Evolutionary conservation across 805 yeast genomes (phyloP), one percentile per base, ranked within the genome.

Genomic region (Allodekkera sacchari): DNA sequence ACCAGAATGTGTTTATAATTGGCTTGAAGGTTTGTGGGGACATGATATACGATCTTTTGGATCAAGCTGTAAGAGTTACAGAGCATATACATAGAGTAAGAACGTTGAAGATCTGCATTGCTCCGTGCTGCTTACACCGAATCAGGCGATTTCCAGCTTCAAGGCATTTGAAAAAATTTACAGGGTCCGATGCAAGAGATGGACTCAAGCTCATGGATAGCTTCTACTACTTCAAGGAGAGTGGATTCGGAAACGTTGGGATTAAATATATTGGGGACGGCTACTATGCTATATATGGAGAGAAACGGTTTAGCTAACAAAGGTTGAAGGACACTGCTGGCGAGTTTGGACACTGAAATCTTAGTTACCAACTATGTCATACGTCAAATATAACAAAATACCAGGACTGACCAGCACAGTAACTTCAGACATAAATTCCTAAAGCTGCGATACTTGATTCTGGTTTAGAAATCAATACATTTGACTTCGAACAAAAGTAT

Each of bases 231-330:
- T 35, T 31, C 19, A 7, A 11, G 23, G 35, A 32, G n/a, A 17
- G n/a, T n/a, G 22, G 23, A 4, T 10, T 32, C 10, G 12, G 17
- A 21, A 17, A 32, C n/a, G 31, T 22, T 9, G 19, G 17, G 7
- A 18, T 32, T 12, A 7, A 9, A 5, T 24, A 28, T 23, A 11
- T 27, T 18, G 23, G 13, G 18, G 28, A 22, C 15, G 32, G 27
- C 6, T 14, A 23, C 10, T 24, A 15, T 17, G 28, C 25, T 7
- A 16, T 25, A 52, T 69, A 78, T 20, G 77, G 77, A 49, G 89
- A 83, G 57, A 66, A 84, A 45, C 52, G 63, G 20, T 71, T 71
- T 18, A 56, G n/a, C n/a, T n/a, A n/a, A n/a, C n/a, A n/a, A 62
- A 18, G 61, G 78, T 74, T 39, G 52, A 70, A 3, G 71, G 63